A percentile compares a stretch with the other conserved stretches of the same genome.
Evolutionary conservation across 176 grass and related monocot genomes (phyloP).

Genomic region (Triticum turgidum): DNA sequence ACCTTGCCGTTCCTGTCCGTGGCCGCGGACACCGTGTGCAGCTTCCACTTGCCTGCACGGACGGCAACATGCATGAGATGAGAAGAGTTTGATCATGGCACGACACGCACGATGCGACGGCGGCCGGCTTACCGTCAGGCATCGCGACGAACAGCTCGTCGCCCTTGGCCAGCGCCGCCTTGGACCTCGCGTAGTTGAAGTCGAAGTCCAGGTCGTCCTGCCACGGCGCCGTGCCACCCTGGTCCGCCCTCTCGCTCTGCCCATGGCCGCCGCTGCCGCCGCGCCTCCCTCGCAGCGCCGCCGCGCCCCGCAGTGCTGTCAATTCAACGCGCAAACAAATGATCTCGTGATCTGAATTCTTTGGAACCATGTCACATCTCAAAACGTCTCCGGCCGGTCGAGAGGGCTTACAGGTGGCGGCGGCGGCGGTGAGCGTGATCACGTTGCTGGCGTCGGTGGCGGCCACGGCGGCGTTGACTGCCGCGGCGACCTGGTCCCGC

Average conservation of each 20-base stretch:
- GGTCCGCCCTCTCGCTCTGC: slow-evolving; percentile 38
- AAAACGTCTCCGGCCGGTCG: background rate
- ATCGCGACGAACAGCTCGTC: slow-evolving; percentile 87
- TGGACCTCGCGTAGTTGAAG: slow-evolving; percentile 74
- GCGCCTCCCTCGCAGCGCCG: slow-evolving; percentile 64
- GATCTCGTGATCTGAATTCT: background rate
- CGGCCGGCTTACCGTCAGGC: slow-evolving; percentile 57
- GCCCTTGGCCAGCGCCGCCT: slow-evolving; percentile 80
- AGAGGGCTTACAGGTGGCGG: slow-evolving; percentile 70
- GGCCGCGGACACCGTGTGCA: slow-evolving; percentile 73
- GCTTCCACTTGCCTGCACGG: slow-evolving; percentile 70
- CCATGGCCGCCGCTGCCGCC: slow-evolving; percentile 36
- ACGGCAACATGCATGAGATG: background rate
- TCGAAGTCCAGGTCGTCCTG: slow-evolving; percentile 70
- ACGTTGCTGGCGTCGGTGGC: slow-evolving; percentile 79
- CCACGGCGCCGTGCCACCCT: slow-evolving; percentile 16
- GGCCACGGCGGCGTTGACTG: slow-evolving; percentile 61
- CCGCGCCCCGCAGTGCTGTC: slow-evolving; percentile 84
- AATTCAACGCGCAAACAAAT: slow-evolving; percentile 2
- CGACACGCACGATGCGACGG: background rate
- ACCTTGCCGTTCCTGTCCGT: slow-evolving; percentile 68
- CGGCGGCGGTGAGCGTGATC: slow-evolving; percentile 91
- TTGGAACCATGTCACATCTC: too few relatives aligned
- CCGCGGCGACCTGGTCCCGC: slow-evolving; percentile 62
- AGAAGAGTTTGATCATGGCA: background rate